Percentiles rank a stretch among this genome's conserved stretches.
Conservation (phyloP, 306 rosid genomes). For the Spatholobus suberectus region DNA sequence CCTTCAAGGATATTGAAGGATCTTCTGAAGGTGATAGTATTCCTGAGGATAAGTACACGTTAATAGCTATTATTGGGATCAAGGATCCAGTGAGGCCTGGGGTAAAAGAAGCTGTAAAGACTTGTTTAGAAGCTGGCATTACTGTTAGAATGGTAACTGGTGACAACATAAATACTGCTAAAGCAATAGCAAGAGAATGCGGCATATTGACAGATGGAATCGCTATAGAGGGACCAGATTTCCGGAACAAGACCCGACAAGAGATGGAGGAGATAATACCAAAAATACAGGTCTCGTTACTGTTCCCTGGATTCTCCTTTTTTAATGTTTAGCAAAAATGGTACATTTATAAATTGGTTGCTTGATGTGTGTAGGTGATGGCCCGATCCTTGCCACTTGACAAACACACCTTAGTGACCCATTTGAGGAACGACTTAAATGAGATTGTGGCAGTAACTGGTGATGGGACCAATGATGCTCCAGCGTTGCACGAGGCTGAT, state of each 20-base stretch:
- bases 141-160: conserved; percentile 92
- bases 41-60: conserved; percentile 67
- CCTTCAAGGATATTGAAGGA: conserved; percentile 63
- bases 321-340: background rate
- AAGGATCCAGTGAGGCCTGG: conserved; percentile 93
- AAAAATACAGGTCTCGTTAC: conserved; percentile 75
- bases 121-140: conserved; percentile 84
- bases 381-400: conserved; percentile 91
- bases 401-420: conserved; percentile 82
- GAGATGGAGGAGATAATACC: conserved; percentile 75
- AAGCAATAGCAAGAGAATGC: conserved; percentile 94
- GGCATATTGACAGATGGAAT: conserved; percentile 90
- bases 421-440: conserved; percentile 59
- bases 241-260: conserved; percentile 58
- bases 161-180: conserved; percentile 90
- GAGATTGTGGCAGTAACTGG: conserved; percentile 98
- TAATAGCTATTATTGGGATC: conserved; percentile 79
- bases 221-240: conserved; percentile 91
- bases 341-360: conserved; percentile 1
- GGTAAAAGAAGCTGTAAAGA: conserved; percentile 82
- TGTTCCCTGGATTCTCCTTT: background rate
- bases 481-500: conserved; percentile 91
- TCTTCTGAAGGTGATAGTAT: conserved; percentile 39
- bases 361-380: conserved; percentile 72
- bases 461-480: conserved; percentile 97